Percentiles rank a stretch among this genome's conserved stretches.
These are phyloP conservation scores for Hericium erinaceus DNA, from an alignment of 768 basidiomycete species.

Conservation along the genomic window DNA sequence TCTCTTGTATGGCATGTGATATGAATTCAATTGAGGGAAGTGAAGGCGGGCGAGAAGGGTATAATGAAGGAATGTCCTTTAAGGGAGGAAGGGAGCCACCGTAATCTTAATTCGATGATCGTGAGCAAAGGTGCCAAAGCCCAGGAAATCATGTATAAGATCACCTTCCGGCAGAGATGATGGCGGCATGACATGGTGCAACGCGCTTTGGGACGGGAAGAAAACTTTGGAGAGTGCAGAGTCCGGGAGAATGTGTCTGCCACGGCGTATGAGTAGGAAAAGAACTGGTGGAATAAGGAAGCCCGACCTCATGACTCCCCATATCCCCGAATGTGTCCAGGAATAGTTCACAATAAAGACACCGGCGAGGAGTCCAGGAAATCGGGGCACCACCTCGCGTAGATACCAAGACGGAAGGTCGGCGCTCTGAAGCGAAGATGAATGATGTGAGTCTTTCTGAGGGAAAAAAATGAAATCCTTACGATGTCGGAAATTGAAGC, in stretches of 20 bases:
- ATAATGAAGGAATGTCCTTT: conserved; percentile 30
- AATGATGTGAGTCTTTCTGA: conserved; percentile 6
- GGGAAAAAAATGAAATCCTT: conserved; percentile 20
- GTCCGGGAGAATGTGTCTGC: conserved; percentile 53
- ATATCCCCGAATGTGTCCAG: conserved; percentile 62
- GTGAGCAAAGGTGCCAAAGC: conserved; percentile 13
- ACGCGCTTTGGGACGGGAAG: conserved; percentile 49
- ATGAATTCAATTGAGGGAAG: background rate
- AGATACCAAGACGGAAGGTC: conserved; percentile 58
- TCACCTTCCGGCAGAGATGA: conserved; percentile 51
- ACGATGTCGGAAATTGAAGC: conserved; percentile 51
- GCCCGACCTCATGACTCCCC: conserved; percentile 52
- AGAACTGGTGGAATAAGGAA: background rate
- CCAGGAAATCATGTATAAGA: conserved; percentile 6
- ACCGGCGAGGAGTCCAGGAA: conserved; percentile 73
- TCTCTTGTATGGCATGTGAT: background rate
- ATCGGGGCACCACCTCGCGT: conserved; percentile 58
- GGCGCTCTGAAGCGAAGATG: conserved; percentile 33
- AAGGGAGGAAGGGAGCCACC: conserved; percentile 53
- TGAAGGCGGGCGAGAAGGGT: background rate
- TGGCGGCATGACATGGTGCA: conserved; percentile 45
- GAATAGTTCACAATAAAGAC: conserved; percentile 69
- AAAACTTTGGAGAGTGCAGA: conserved; percentile 52
- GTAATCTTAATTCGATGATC: conserved; percentile 38
- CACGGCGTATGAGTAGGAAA: conserved; percentile 2